Conservation (phyloP, 2,329 filamentous ascomycete genomes). For the Sporothrix luriei region DNA sequence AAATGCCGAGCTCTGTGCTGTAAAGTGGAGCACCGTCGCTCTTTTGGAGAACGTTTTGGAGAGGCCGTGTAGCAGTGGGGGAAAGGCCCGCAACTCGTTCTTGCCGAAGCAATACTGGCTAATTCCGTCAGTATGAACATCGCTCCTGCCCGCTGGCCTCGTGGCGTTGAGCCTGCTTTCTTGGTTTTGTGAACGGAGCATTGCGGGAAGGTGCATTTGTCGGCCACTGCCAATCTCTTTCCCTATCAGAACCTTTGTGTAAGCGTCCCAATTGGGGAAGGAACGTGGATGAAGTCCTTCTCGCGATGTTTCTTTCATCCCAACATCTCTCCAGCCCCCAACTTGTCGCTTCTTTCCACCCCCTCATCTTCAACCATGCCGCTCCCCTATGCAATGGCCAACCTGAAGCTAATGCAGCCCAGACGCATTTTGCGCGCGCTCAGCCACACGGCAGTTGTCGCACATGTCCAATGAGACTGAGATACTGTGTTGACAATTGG, state of each 20-base stretch:
- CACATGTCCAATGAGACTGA: slow-evolving; percentile 23
- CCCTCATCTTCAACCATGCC: background rate
- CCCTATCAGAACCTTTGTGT: slow-evolving; percentile 13
- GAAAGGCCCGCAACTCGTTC: background rate
- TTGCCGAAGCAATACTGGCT: background rate
- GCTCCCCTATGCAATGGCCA: slow-evolving; percentile 4
- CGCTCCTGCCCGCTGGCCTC: slow-evolving; percentile 16
- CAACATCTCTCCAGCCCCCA: background rate
- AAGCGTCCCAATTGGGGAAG: slow-evolving; percentile 23
- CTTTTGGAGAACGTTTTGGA: background rate
- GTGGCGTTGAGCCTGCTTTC: slow-evolving; percentile 17
- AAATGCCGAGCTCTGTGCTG: background rate
- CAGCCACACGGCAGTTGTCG: slow-evolving; percentile 12
- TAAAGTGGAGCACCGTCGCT: background rate
- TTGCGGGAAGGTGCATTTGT: slow-evolving; percentile 22
- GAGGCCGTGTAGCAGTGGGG: background rate
- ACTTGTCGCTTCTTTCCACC: background rate
- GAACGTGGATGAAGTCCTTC: slow-evolving; percentile 1
- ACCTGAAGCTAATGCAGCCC: slow-evolving; percentile 24
- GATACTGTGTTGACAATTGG: background rate
- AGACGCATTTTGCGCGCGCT: background rate
- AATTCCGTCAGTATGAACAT: slow-evolving; percentile 3
- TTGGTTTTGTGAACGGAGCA: slow-evolving; percentile 19
- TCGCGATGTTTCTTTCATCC: slow-evolving; percentile 13
- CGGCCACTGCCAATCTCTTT: background rate